These are phyloP conservation scores for Irpex sp. DNA, from an alignment of 1,284 basidiomycete species.

Conservation along the genomic window DNA sequence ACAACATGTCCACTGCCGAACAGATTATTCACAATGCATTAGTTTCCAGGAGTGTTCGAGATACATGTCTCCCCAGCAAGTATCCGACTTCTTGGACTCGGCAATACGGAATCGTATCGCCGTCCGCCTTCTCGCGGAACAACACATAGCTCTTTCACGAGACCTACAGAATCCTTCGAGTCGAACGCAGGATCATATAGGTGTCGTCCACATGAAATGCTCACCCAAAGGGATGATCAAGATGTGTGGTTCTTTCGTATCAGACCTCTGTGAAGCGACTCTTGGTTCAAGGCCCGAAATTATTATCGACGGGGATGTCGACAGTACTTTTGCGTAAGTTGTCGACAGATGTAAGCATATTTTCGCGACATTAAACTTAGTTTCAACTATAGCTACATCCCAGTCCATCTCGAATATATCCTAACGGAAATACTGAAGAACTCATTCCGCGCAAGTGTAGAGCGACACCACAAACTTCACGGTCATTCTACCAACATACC, in stretches of 20 bases:
- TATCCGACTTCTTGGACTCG: constrained; percentile 78
- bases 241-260: constrained; percentile 80
- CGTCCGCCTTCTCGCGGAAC: constrained; percentile 87
- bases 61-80: constrained; percentile 78
- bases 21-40: constrained; percentile 3
- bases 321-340: constrained; percentile 79
- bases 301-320: constrained; percentile 63
- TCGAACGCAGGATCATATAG: constrained; percentile 40
- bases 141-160: constrained; percentile 82
- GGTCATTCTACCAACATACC: constrained; percentile 29
- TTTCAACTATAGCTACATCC: constrained; percentile 62
- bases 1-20: constrained; percentile 9
- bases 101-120: constrained; percentile 87
- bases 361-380: constrained; percentile 8
- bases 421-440: constrained; percentile 87
- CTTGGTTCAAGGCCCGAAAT: constrained; percentile 71
- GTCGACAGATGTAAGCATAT: background rate
- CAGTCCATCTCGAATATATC: constrained; percentile 88
- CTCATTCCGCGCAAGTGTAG: constrained; percentile 87
- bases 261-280: constrained; percentile 83
- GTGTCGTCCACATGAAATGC: constrained; percentile 68
- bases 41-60: constrained; percentile 85
- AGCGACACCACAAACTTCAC: constrained; percentile 53
- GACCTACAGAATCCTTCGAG: constrained; percentile 42
- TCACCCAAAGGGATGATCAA: constrained; percentile 69